These are phyloP conservation scores for Fusarium avenaceum DNA, from an alignment of 2,329 filamentous ascomycete genomes.

Conservation along the genomic window DNA sequence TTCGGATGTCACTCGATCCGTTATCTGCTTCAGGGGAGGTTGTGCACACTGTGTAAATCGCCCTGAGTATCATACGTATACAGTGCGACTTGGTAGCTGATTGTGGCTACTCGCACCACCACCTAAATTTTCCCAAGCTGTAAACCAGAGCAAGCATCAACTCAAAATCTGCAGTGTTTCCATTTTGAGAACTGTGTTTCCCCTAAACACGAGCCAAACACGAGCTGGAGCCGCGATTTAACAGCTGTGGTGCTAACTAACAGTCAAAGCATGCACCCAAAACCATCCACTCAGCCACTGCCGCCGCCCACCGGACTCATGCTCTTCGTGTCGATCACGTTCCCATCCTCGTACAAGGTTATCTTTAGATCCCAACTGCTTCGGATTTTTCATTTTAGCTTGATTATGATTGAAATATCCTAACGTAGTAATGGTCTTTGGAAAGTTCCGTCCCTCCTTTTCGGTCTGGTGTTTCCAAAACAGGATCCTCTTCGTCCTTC, in stretches of 20 bases:
- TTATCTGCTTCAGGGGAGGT: not conserved
- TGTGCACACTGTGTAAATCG: conserved; percentile 27
- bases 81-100: conserved; percentile 31
- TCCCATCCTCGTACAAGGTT: conserved; percentile 30
- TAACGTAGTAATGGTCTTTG: not conserved
- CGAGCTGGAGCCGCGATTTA: not conserved
- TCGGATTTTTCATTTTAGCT: not conserved
- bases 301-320: conserved; percentile 32
- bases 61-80: not conserved
- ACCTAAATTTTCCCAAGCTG: conserved; percentile 1
- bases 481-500: conserved; percentile 14
- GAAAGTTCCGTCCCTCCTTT: conserved; percentile 14
- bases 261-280: not conserved
- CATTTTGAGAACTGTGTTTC: conserved; percentile 29
- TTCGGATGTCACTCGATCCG: conserved; percentile 33
- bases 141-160: conserved; percentile 20
- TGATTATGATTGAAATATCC: conserved; percentile 19
- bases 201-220: conserved; percentile 33
- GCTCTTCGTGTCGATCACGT: conserved; percentile 31
- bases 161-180: conserved; percentile 27
- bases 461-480: conserved; percentile 8
- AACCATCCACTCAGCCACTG: conserved; percentile 7
- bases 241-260: not conserved
- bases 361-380: conserved; percentile 9
- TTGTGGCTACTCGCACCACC: not conserved